Conservation (phyloP, 2,329 filamentous ascomycete genomes). For the Trichoderma brevicompactum region DNA sequence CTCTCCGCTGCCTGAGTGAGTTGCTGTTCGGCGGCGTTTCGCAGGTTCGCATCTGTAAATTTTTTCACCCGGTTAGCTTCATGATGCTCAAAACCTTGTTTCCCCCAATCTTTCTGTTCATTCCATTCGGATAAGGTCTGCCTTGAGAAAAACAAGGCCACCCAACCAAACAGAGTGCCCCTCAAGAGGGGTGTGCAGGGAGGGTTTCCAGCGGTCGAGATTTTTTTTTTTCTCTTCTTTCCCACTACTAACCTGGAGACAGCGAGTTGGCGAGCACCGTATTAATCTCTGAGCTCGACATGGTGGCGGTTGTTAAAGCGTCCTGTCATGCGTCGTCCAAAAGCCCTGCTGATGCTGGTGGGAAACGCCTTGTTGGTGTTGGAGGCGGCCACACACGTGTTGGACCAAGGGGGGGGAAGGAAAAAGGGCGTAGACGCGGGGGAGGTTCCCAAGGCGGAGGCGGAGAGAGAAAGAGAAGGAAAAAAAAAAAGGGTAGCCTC, state of each 20-base stretch:
- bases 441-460: constrained; percentile 29
- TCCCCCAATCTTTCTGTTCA: not conserved
- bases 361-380: constrained; percentile 30
- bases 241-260: constrained; percentile 75
- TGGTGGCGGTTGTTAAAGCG: constrained; percentile 51
- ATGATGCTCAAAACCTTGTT: constrained; percentile 31
- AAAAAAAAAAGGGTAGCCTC: constrained; percentile 22
- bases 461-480: not conserved
- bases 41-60: constrained; percentile 77
- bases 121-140: not conserved
- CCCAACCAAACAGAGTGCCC: constrained; percentile 8
- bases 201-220: constrained; percentile 27
- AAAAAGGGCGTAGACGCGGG: constrained; percentile 34
- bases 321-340: constrained; percentile 45
- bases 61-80: constrained; percentile 40
- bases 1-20: constrained; percentile 88
- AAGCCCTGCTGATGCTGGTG: constrained; percentile 34
- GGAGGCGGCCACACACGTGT: constrained; percentile 39
- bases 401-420: constrained; percentile 31
- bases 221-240: constrained; percentile 16
- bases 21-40: constrained; percentile 91
- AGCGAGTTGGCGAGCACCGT: constrained; percentile 97
- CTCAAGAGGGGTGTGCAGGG: constrained; percentile 7
- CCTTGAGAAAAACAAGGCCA: not conserved
- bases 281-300: constrained; percentile 88